A percentile compares a stretch with the other conserved stretches of the same genome.
These are phyloP conservation scores for Hymenoscyphus occultus DNA, from an alignment of 2,329 filamentous ascomycete genomes.

Conservation along the genomic window DNA sequence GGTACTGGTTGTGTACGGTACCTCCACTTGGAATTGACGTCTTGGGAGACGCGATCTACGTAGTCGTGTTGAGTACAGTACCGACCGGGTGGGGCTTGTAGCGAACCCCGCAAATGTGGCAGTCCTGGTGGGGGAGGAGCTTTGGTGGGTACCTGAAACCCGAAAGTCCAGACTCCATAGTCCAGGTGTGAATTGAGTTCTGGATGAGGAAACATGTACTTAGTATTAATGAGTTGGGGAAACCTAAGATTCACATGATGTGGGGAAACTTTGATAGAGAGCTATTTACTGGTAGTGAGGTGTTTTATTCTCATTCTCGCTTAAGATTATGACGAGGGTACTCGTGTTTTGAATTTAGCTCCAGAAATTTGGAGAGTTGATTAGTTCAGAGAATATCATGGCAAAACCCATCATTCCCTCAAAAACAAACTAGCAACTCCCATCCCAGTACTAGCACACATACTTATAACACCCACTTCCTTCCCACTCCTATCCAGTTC, in stretches of 20 bases:
- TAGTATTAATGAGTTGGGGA: background rate
- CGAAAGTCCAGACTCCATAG: background rate
- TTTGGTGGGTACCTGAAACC: slow-evolving; percentile 2
- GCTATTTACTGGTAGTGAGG: too few species aligned
- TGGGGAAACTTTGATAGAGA: background rate
- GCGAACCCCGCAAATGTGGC: background rate
- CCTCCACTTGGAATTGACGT: background rate
- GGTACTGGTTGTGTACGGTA: background rate
- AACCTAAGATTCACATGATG: background rate
- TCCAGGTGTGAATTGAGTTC: background rate
- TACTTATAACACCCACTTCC: slow-evolving; percentile 49
- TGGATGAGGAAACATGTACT: background rate
- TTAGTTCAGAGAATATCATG: background rate
- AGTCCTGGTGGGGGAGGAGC: background rate
- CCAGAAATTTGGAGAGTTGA: background rate
- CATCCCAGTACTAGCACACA: slow-evolving; percentile 40
- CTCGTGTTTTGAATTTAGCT: too few species aligned
- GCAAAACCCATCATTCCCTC: slow-evolving; percentile 17
- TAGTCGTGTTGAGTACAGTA: background rate
- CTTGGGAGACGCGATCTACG: background rate
- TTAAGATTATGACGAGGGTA: too few species aligned
- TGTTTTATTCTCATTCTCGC: too few species aligned
- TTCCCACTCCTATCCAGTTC: slow-evolving; percentile 47
- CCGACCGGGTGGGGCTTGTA: slow-evolving; percentile 1
- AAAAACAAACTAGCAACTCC: slow-evolving; percentile 29